These are phyloP conservation scores for Zygosaccharomyces pseudorouxii DNA, from an alignment of 805 yeast genomes.

Conservation along the genomic window DNA sequence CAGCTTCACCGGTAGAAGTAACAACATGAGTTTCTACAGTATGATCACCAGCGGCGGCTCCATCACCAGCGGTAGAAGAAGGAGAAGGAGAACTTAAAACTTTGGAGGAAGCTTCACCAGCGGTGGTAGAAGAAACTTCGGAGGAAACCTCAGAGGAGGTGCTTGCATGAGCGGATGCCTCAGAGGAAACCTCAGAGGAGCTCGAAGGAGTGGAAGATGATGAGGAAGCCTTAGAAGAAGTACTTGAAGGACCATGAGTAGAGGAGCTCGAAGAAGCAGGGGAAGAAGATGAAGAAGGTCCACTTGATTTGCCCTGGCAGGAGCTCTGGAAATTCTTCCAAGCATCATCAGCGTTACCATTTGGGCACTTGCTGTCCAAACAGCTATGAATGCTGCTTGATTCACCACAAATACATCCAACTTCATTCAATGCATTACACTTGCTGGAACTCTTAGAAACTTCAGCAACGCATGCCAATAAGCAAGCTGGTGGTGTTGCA, in stretches of 20 bases:
- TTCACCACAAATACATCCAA: conserved; percentile 62
- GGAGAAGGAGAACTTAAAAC: conserved; percentile 36
- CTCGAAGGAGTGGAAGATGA: neutral
- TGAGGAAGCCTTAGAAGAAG: conserved; percentile 15
- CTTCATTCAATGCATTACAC: conserved; percentile 58
- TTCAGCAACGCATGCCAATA: conserved; percentile 79
- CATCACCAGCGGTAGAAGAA: conserved; percentile 6
- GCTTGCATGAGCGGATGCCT: neutral
- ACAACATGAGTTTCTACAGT: conserved; percentile 1
- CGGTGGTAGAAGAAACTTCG: conserved; percentile 44
- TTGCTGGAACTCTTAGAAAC: conserved; percentile 50
- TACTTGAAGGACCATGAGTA: conserved; percentile 18
- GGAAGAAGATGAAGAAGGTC: conserved; percentile 34
- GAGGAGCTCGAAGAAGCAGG: conserved; percentile 35
- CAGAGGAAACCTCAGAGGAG: conserved; percentile 20
- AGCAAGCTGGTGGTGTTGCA: conserved; percentile 87
- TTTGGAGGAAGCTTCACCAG: conserved; percentile 40
- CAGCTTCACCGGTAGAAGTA: conserved; percentile 3
- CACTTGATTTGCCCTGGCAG: conserved; percentile 39
- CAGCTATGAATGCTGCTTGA: conserved; percentile 58
- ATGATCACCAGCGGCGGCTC: conserved; percentile 38
- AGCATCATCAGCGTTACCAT: conserved; percentile 55
- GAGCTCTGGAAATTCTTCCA: conserved; percentile 49
- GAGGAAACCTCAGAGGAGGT: conserved; percentile 20
- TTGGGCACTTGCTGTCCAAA: conserved; percentile 65